Evolutionary conservation across 768 basidiomycete species (phyloP), one percentile per base, ranked within the genome.

Genomic region (Tylopilus cervinicoccineus): DNA sequence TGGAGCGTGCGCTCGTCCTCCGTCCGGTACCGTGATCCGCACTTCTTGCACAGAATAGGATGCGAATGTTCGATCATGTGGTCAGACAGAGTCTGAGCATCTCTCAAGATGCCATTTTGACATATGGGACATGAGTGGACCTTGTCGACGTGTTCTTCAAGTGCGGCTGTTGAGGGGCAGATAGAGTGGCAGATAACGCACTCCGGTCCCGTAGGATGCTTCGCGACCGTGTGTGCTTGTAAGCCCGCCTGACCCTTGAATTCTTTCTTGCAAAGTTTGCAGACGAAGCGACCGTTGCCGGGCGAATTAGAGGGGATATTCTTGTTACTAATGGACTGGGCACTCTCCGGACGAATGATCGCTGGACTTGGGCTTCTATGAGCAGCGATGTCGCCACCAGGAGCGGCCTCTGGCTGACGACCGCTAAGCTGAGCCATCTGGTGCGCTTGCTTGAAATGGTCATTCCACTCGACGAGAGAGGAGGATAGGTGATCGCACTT

Each of bases 1-100:
- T 78, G 77, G 32, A 56, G 48, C 7, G 47, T 54, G 6, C 70
- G 62, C 1, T 66, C 68, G 16, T 75, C 75, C 33, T 72, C 69
- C 10, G 65, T 61, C 43, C 36, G 55, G 43, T 65, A 67, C 41
- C 57, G 68, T 17, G 67, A 63, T 27, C 64, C 57, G 39, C 66
- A 69, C 36, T 20, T 50, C 53, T 57, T 62, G 55, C 66, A 67
- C 33, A 29, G 36, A 38, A 64, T 31, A 23, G 61, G 59, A 52
- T 52, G 61, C 17, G 64, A 52, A 44, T 67, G 66, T 22, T 57
- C 63, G 31, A 50, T 20, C 51, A 60, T 55, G 50, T 67, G 65
- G 36, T 67, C 67, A 8, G 64, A 53, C 19, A 67, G 48, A 24
- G 59, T 51, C 33, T 39, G 52, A 10, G 39, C 40, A 39, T 68